phyloP scores from a whole-genome alignment of 2,329 filamentous ascomycete genomes.

The Paecilomyces niveus region DNA sequence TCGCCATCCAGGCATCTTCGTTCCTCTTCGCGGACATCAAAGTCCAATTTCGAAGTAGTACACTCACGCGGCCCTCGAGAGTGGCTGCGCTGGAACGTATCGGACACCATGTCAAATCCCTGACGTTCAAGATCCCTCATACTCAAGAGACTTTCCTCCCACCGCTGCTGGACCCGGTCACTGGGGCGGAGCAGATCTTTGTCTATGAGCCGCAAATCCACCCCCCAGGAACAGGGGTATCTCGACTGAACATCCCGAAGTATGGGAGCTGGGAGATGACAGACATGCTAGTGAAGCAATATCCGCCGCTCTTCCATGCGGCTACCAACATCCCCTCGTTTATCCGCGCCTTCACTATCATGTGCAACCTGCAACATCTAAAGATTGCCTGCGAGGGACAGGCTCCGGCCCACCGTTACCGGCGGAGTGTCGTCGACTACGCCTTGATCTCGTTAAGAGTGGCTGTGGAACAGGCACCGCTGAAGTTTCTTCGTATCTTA shows the following conservation, averaged over 20 bases:
- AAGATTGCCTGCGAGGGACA: conserved; percentile 71
- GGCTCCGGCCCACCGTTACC: conserved; percentile 60
- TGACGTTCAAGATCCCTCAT: conserved; percentile 73
- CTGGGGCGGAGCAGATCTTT: conserved; percentile 71
- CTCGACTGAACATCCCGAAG: conserved; percentile 55
- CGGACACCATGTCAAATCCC: conserved; percentile 68
- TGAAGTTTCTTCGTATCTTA: conserved; percentile 60
- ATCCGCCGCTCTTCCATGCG: conserved; percentile 81
- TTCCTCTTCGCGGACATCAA: conserved; percentile 38
- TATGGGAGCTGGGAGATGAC: conserved; percentile 75
- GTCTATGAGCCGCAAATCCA: conserved; percentile 68
- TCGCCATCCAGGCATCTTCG: conserved; percentile 24
- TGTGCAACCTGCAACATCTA: conserved; percentile 66
- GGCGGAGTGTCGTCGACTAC: conserved; percentile 76
- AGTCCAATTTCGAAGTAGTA: conserved; percentile 50
- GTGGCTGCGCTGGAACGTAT: conserved; percentile 70
- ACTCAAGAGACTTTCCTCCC: conserved; percentile 72
- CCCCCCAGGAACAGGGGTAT: conserved; percentile 53
- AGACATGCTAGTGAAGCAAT: conserved; percentile 76
- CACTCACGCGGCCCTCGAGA: conserved; percentile 67
- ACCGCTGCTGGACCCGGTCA: conserved; percentile 71
- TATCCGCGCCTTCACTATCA: conserved; percentile 61
- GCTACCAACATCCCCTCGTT: conserved; percentile 83
- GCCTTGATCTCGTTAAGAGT: conserved; percentile 81
- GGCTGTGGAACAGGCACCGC: conserved; percentile 65